These are phyloP conservation scores for Tagetes erecta DNA, from an alignment of 129 eudicot genomes.

Conservation along the genomic window DNA sequence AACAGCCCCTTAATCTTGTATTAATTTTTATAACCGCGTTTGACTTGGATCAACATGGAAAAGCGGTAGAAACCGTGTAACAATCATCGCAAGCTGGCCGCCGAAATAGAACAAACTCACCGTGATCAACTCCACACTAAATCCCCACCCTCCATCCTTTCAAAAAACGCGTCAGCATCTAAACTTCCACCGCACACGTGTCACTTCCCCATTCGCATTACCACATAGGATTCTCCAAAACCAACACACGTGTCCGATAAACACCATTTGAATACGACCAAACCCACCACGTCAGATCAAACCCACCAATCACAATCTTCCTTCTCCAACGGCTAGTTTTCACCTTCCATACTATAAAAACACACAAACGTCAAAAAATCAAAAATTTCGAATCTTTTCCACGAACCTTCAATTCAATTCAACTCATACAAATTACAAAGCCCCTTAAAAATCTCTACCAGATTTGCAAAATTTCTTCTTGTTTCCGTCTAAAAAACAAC, in stretches of 20 bases:
- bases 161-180: background rate
- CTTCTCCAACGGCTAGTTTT: conserved; percentile 3
- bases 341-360: background rate
- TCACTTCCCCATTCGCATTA: background rate
- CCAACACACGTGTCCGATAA: background rate
- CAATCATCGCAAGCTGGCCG: conserved; percentile 7
- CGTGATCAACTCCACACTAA: background rate
- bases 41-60: background rate
- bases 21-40: background rate
- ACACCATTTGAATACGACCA: background rate
- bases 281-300: conserved; percentile 10
- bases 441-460: conserved; percentile 1
- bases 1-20: no score
- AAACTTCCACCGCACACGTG: background rate
- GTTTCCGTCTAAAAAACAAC: conserved; percentile 9
- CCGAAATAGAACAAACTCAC: background rate
- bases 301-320: background rate
- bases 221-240: background rate
- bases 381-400: conserved; percentile 1
- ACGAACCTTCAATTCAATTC: background rate
- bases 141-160: background rate
- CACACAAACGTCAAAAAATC: conserved; percentile 1
- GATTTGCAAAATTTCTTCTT: background rate
- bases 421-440: background rate
- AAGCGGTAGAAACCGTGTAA: background rate